Conservation (phyloP, 2,329 filamentous ascomycete genomes). For the Cephalotrichum gorgonifer region DNA sequence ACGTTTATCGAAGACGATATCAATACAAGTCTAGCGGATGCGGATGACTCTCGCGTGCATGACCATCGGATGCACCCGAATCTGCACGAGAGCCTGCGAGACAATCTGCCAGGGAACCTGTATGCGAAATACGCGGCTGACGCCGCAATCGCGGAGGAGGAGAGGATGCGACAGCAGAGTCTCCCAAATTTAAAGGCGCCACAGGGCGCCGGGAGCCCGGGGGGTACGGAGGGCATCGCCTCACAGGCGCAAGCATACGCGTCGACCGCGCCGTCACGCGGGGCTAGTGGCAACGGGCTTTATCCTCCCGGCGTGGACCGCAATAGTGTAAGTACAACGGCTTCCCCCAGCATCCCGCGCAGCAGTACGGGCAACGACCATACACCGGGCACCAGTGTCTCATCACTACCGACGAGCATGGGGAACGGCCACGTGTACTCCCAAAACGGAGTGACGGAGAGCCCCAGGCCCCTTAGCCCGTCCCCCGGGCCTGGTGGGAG, state of each 20-base stretch:
- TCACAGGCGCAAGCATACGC: background rate
- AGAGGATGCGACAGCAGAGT: conserved; percentile 51
- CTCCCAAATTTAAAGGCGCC: conserved; percentile 66
- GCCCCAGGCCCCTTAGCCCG: conserved; percentile 69
- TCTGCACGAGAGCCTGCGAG: background rate
- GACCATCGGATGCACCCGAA: background rate
- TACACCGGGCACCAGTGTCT: conserved; percentile 37
- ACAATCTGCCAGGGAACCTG: conserved; percentile 5
- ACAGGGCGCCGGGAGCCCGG: conserved; percentile 46
- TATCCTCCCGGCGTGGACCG: conserved; percentile 54
- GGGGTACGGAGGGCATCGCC: conserved; percentile 30
- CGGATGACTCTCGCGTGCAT: conserved; percentile 45
- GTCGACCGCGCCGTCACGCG: conserved; percentile 46
- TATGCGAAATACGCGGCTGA: conserved; percentile 7
- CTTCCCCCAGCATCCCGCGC: conserved; percentile 39
- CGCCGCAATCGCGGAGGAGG: conserved; percentile 31
- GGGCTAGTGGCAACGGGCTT: conserved; percentile 34
- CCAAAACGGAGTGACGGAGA: conserved; percentile 70
- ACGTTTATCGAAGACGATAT: conserved; percentile 70
- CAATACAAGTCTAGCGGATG: conserved; percentile 36
- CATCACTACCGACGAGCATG: conserved; percentile 34
- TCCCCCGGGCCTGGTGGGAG: background rate
- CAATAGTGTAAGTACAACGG: conserved; percentile 41
- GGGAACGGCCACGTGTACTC: conserved; percentile 53
- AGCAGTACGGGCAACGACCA: conserved; percentile 30